Conservation (phyloP, 208 protist species). For the Crithidia brevicula region DNA sequence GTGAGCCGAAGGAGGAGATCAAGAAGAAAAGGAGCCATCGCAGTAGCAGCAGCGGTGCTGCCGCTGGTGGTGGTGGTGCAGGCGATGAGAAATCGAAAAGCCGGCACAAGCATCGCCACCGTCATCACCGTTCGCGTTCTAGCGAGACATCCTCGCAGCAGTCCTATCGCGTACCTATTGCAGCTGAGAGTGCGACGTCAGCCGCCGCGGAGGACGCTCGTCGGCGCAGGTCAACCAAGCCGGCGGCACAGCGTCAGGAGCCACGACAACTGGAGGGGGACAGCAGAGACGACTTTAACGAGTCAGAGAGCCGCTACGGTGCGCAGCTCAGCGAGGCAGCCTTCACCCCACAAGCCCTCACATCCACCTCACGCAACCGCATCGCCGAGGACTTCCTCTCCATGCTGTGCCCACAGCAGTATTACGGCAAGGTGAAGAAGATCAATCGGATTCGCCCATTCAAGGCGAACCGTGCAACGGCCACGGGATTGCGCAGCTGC, state of each 20-base stretch:
- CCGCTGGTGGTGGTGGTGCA: background rate
- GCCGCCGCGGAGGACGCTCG: conserved; percentile 8
- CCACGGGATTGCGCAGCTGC: conserved; percentile 50
- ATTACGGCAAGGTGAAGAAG: conserved; percentile 84
- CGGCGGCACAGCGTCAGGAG: too few species aligned
- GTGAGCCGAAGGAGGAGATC: conserved; percentile 5
- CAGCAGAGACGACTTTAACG: background rate
- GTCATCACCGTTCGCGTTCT: conserved; percentile 14
- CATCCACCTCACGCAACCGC: conserved; percentile 44
- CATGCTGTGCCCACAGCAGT: conserved; percentile 86
- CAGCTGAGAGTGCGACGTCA: background rate
- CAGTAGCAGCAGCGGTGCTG: background rate
- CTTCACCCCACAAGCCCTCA: conserved; percentile 39
- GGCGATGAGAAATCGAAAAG: background rate
- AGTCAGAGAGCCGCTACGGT: background rate
- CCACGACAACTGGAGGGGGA: too few species aligned
- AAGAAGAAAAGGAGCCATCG: conserved; percentile 17
- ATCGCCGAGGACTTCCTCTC: conserved; percentile 80
- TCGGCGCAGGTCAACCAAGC: conserved; percentile 15
- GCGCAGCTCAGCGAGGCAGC: conserved; percentile 15
- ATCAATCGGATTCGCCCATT: conserved; percentile 69
- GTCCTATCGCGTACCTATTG: conserved; percentile 6
- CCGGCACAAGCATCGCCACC: conserved; percentile 18
- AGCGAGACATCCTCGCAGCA: conserved; percentile 20
- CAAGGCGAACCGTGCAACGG: conserved; percentile 36